A percentile compares a stretch with the other conserved stretches of the same genome.
Evolutionary conservation across 129 eudicot species (phyloP).

Genomic region (Logfia minima): DNA sequence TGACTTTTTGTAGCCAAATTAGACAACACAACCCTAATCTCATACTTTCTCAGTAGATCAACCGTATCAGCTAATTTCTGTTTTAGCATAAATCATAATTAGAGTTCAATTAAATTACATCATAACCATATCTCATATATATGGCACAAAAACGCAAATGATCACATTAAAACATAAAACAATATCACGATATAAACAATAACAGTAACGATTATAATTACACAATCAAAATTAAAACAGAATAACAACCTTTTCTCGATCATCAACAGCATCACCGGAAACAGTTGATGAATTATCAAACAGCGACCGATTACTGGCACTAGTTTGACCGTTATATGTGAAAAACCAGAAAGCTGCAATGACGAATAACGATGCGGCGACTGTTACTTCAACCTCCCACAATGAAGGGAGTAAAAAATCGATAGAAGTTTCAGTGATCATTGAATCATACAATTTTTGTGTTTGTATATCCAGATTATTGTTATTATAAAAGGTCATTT

Average conservation of each 20-base stretch:
- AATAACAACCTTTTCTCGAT: slow-evolving; percentile 46
- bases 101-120: not conserved
- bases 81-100: not conserved
- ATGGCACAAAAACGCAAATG: slow-evolving; percentile 16
- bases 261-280: slow-evolving; percentile 38
- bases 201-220: not conserved
- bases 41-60: slow-evolving; percentile 1
- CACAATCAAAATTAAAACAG: not conserved
- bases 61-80: slow-evolving; percentile 4
- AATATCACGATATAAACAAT: slow-evolving; percentile 7
- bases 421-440: slow-evolving; percentile 36
- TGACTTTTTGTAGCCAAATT: slow-evolving; percentile 13
- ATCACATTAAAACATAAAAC: slow-evolving; percentile 6
- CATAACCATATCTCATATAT: not conserved
- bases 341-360: slow-evolving; percentile 62
- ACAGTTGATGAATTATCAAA: slow-evolving; percentile 29
- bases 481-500: not conserved
- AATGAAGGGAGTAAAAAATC: slow-evolving; percentile 58
- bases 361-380: slow-evolving; percentile 58
- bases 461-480: not conserved
- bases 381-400: slow-evolving; percentile 73
- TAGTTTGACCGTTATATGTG: slow-evolving; percentile 30
- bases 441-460: slow-evolving; percentile 1
- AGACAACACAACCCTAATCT: slow-evolving; percentile 14
- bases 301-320: slow-evolving; percentile 28